Conservation (phyloP, 139 green algal species). For the Edaphochlamys debaryana region DNA sequence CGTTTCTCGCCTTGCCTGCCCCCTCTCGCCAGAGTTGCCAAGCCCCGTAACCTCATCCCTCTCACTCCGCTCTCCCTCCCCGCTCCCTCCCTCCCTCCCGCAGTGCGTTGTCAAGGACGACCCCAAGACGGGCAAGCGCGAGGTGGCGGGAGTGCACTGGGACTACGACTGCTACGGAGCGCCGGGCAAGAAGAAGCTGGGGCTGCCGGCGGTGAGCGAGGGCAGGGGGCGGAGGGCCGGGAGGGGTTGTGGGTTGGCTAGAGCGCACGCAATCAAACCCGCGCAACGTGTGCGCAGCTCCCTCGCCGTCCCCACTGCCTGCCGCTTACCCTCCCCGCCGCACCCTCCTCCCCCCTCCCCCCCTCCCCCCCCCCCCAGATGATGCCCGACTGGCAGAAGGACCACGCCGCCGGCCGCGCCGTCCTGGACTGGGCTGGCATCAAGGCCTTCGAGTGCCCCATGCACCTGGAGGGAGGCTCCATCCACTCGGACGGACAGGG, state of each 20-base stretch:
- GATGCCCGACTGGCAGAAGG: conserved; percentile 76
- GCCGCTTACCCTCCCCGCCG: not conserved
- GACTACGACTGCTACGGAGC: conserved; percentile 73
- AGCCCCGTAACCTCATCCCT: not conserved
- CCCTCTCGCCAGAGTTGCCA: not conserved
- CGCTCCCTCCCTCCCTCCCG: not conserved
- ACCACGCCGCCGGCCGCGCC: conserved; percentile 51
- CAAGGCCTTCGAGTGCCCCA: conserved; percentile 65
- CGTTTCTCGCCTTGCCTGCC: not conserved
- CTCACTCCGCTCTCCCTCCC: not conserved
- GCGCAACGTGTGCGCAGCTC: too few species aligned
- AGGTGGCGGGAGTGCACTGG: conserved; percentile 74
- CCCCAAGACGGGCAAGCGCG: conserved; percentile 59
- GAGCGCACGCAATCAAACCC: too few species aligned
- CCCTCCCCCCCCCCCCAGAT: conserved; percentile 24
- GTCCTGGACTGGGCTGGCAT: conserved; percentile 60
- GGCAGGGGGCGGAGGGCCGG: too few species aligned
- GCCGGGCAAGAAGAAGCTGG: conserved; percentile 49
- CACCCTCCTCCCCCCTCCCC: not conserved
- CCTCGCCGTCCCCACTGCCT: too few species aligned
- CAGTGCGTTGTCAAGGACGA: conserved; percentile 54
- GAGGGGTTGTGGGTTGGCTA: too few species aligned
- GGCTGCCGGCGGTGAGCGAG: conserved; percentile 39
- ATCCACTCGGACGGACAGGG: conserved; percentile 76
- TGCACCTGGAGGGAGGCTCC: conserved; percentile 79